These are phyloP conservation scores for Chlamydomonas applanata DNA, from an alignment of 139 green algal species.

Conservation along the genomic window DNA sequence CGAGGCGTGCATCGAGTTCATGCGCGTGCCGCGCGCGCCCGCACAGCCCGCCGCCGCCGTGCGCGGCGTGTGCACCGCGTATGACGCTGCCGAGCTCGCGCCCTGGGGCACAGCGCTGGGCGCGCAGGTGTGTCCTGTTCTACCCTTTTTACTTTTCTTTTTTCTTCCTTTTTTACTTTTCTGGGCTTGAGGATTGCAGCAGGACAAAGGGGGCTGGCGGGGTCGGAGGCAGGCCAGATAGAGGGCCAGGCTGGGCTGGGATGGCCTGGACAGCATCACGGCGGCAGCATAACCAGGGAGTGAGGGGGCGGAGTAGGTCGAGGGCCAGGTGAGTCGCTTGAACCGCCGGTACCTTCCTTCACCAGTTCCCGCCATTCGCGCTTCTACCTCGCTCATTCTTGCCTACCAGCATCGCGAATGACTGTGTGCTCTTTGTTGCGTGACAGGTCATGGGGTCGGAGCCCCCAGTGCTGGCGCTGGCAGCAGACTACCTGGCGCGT, in stretches of 20 bases:
- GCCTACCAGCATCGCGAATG: neutral
- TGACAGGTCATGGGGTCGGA: slow-evolving; percentile 65
- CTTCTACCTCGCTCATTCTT: neutral
- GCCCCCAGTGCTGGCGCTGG: slow-evolving; percentile 39
- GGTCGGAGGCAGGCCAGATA: no score
- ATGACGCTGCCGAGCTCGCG: slow-evolving; percentile 52
- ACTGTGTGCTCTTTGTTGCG: neutral
- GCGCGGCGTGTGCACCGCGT: slow-evolving; percentile 35
- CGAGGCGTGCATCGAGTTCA: slow-evolving; percentile 69
- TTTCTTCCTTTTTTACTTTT: no score
- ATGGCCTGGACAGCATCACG: no score
- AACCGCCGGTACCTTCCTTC: no score
- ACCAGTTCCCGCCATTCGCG: no score
- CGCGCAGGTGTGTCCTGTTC: slow-evolving; percentile 11
- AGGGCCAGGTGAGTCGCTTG: no score
- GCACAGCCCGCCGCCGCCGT: slow-evolving; percentile 25
- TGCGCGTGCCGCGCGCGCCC: slow-evolving; percentile 44
- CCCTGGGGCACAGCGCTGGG: slow-evolving; percentile 30
- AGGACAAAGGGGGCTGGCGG: no score
- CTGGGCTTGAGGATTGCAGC: no score
- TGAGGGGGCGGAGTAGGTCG: no score
- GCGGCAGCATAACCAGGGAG: no score
- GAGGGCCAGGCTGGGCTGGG: no score
- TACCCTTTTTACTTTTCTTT: no score
- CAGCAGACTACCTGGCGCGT: slow-evolving; percentile 39